Evolutionary conservation across 1,284 basidiomycete species (phyloP), one percentile per base, ranked within the genome.

Genomic region (Rhodotorula sp.): DNA sequence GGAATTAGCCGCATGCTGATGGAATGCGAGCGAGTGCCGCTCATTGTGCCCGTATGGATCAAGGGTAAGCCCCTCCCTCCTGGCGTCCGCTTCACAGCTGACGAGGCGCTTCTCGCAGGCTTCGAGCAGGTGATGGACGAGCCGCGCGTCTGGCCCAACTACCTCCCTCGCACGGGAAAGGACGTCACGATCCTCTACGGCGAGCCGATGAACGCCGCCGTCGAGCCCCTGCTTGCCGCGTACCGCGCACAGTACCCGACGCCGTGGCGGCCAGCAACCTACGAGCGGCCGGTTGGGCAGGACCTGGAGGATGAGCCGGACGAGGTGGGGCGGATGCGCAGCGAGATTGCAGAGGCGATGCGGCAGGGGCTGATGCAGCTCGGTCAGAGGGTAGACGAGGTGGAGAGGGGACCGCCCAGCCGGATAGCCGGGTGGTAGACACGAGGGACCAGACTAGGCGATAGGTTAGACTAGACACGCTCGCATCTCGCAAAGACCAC

Each of bases 1-100:
- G 97, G 96, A 68, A 85, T 97, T 89, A 91, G 90, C 49, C 86
- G 92, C 21, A 90, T 96, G 60, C 80, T 96, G 59, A 92, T 93
- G 88, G 91, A 94, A 78, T 27, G 81, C 84, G 52, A 87, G 87
- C 61, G 48, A 63, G 46, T 72, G n/a, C 95, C 96, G 0, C 82
- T 88, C n/a, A 88, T 97, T 67, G 89, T 98, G 68, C 96, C 96
- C 2, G 92, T 97, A 85, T 97, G 93, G 92, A 85, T 98, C 27
- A 89, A 90, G 8, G 93, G 89, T 88, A 65, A 42, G 59, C 55
- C 49, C 1, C 53, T 34, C 49, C 60, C n/a, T 61, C 49, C 66
- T 45, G 49, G 19, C 42, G 16, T 4, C 42, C 16, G 17, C n/a
- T 45, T 27, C 58, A 27, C 16, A 42, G 16, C 21, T 16, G 27